Evolutionary conservation across 306 rosid genomes (phyloP).

Genomic region (Senna tora): DNA sequence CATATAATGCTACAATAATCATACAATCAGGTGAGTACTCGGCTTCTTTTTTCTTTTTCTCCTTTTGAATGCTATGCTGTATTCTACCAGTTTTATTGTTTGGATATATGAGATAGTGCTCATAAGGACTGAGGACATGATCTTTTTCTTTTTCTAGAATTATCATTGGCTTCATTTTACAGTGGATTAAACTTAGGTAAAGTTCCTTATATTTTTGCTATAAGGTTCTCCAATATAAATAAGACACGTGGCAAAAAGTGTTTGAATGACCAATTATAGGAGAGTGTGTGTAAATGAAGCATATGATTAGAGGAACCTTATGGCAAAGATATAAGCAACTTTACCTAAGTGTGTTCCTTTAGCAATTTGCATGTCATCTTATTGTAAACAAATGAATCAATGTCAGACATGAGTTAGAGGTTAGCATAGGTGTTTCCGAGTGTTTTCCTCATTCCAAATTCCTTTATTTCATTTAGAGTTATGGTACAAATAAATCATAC

Average conservation of each 20-base stretch:
- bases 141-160: neutral
- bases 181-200: too few relatives aligned
- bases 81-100: constrained; percentile 6
- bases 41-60: neutral
- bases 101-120: constrained; percentile 13
- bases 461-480: constrained; percentile 8
- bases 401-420: constrained; percentile 18
- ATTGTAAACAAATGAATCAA: constrained; percentile 11
- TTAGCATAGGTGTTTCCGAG: constrained; percentile 24
- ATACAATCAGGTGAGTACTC: constrained; percentile 72
- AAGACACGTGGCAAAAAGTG: too few relatives aligned
- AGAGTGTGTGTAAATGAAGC: too few relatives aligned
- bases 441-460: constrained; percentile 9
- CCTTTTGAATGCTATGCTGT: constrained; percentile 1
- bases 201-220: too few relatives aligned
- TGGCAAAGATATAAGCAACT: too few relatives aligned
- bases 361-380: neutral
- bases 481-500: constrained; percentile 10
- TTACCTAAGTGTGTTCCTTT: too few relatives aligned
- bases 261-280: too few relatives aligned
- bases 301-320: too few relatives aligned
- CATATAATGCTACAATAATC: constrained; percentile 57
- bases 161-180: neutral
- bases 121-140: neutral
- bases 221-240: too few relatives aligned